Base-by-base conservation (phyloP, 371 early-diverging fungal species). In the Mortierella sp. region DNA sequence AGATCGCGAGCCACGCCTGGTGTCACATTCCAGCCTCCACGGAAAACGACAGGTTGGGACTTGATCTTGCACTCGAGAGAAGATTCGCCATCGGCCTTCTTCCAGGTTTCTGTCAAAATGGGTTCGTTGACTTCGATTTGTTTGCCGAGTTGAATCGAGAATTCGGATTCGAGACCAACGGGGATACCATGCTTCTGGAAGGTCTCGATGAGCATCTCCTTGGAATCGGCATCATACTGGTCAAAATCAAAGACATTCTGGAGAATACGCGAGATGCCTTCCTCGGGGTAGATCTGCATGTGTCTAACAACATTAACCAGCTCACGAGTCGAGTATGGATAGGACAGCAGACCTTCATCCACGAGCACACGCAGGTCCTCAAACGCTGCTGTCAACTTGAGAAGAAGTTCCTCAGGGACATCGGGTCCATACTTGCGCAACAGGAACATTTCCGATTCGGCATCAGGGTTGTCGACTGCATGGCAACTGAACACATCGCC, bases 291-390 rank as follows among this genome's bases (percentile, higher is more conserved):
- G 63, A 83, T 80, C 74, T 93, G 87, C 82, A 92, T 84, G 71
- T 93, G 93, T 27, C 84, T 83, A 12, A 92, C 93, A 64, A 94
- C 85, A 48, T 92, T 91, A 30, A 94, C 92, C 39, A 94, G 78
- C 70, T 94, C 95, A 65, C 95, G 89, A 0, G 93, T 90, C 10
- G 94, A 94, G 78, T 94, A 94, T n/a, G 95, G 95, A 59, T 94
- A 94, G 1, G 86, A 85, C 16, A 94, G 87, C 28, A 91, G 65
- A 38, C 93, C 93, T 56, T 93, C 92, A 58, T 94, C 93, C 1
- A 90, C 90, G 4, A 92, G 80, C 16, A 84, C 85, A 28, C 94
- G 85, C 19, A 94, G 65, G 54, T 94, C 93, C 21, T 87, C 87
- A 62, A 94, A 94, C 3, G 93, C 91, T 13, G 82, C 84, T 0